phyloP scores from a whole-genome alignment of 2,329 filamentous ascomycete genomes.

The Trichophyton equinum region DNA sequence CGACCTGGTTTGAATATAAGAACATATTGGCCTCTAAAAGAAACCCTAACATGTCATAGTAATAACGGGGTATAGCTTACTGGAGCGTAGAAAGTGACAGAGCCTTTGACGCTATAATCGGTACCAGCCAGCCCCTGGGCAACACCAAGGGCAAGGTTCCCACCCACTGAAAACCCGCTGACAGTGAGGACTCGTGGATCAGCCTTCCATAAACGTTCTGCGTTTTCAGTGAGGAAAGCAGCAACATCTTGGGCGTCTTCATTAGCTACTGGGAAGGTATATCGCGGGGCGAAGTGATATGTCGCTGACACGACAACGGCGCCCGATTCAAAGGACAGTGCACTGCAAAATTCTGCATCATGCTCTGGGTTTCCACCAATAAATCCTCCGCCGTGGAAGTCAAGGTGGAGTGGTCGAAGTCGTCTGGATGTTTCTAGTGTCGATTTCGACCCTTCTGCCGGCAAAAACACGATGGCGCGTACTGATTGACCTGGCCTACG shows the following conservation, averaged over 20 bases:
- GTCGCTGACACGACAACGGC: conserved; percentile 29
- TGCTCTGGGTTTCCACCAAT: conserved; percentile 34
- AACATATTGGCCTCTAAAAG: background rate
- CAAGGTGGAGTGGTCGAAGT: conserved; percentile 32
- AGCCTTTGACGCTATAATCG: conserved; percentile 25
- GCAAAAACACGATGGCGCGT: conserved; percentile 28
- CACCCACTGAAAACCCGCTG: conserved; percentile 36
- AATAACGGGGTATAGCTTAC: conserved; percentile 8
- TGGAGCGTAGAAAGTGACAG: conserved; percentile 31
- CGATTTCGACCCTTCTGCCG: background rate
- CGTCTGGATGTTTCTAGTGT: background rate
- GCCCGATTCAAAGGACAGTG: conserved; percentile 25
- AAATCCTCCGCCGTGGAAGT: conserved; percentile 36
- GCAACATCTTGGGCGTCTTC: conserved; percentile 36
- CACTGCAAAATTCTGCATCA: conserved; percentile 24
- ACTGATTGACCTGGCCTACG: conserved; percentile 15
- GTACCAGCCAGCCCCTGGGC: conserved; percentile 17
- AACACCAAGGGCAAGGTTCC: conserved; percentile 31
- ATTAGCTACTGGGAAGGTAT: conserved; percentile 30
- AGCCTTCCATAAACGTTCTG: conserved; percentile 25
- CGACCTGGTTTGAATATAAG: conserved; percentile 18
- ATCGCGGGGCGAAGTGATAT: conserved; percentile 33
- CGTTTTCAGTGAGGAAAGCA: conserved; percentile 30
- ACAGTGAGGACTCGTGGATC: conserved; percentile 33
- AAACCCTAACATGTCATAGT: too few species aligned